These are phyloP conservation scores for Ustilago bromivora DNA, from an alignment of 1,284 basidiomycete species.

Conservation along the genomic window DNA sequence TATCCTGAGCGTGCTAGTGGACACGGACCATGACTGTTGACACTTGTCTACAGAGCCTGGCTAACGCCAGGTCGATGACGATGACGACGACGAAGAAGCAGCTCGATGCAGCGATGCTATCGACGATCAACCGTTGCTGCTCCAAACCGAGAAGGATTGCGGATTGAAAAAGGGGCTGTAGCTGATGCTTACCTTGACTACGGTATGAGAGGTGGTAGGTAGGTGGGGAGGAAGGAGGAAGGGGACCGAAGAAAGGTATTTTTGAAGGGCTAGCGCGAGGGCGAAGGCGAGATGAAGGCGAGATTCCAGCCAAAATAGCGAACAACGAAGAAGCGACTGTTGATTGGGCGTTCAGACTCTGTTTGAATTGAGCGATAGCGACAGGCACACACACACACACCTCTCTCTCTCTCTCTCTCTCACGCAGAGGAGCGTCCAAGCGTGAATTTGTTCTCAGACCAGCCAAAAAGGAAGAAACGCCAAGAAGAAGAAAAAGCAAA, in stretches of 20 bases:
- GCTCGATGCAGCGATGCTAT: neutral
- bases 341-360: conserved; percentile 20
- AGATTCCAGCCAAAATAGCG: neutral
- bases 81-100: conserved; percentile 6
- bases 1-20: neutral
- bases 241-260: conserved; percentile 32
- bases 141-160: neutral
- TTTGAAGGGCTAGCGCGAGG: conserved; percentile 36
- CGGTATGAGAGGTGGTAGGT: conserved; percentile 49
- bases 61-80: neutral
- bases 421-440: no score
- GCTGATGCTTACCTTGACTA: conserved; percentile 49
- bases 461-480: conserved; percentile 12
- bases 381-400: neutral
- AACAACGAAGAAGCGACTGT: conserved; percentile 10
- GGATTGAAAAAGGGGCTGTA: conserved; percentile 4
- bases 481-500: neutral
- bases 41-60: neutral
- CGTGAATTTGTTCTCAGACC: conserved; percentile 1
- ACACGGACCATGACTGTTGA: neutral
- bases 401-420: neutral
- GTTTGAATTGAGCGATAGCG: conserved; percentile 17
- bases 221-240: conserved; percentile 38
- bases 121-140: neutral
- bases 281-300: conserved; percentile 13